Evolutionary conservation across 1,284 basidiomycete species (phyloP).

Genomic region (Violaceomyces palustris): DNA sequence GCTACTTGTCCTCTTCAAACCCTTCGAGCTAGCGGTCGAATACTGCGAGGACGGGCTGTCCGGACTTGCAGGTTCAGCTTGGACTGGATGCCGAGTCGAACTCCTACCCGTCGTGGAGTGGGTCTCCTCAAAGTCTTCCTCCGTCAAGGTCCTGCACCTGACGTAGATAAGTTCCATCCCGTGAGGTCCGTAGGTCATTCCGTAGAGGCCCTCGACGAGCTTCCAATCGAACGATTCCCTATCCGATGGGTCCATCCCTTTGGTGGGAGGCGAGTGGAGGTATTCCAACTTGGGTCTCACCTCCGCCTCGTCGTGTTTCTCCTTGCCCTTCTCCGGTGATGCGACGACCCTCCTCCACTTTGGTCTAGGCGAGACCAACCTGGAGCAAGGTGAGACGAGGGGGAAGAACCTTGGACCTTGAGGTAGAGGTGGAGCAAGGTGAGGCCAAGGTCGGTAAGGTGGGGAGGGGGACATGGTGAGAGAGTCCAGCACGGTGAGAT

Average conservation of each 20-base stretch:
- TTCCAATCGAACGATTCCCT: conserved; percentile 26
- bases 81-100: too few relatives aligned
- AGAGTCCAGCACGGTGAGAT: conserved; percentile 11
- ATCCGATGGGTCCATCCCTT: neutral
- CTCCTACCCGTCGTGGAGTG: too few relatives aligned
- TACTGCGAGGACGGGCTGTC: too few relatives aligned
- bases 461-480: conserved; percentile 29
- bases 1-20: neutral
- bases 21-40: neutral
- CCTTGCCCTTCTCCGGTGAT: too few relatives aligned
- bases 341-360: too few relatives aligned
- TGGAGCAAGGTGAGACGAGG: too few relatives aligned
- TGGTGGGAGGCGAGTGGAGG: neutral
- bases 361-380: too few relatives aligned
- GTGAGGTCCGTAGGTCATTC: conserved; percentile 37
- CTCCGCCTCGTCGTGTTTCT: too few relatives aligned
- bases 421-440: conserved; percentile 10
- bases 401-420: conserved; percentile 9
- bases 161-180: conserved; percentile 37
- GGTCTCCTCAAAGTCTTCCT: conserved; percentile 32
- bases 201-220: conserved; percentile 26
- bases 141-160: conserved; percentile 25
- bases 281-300: too few relatives aligned
- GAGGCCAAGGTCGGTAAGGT: conserved; percentile 26
- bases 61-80: too few relatives aligned